Conservation (phyloP, 225 moss, liverwort and hornwort species). For the Pleurozium schreberi region DNA sequence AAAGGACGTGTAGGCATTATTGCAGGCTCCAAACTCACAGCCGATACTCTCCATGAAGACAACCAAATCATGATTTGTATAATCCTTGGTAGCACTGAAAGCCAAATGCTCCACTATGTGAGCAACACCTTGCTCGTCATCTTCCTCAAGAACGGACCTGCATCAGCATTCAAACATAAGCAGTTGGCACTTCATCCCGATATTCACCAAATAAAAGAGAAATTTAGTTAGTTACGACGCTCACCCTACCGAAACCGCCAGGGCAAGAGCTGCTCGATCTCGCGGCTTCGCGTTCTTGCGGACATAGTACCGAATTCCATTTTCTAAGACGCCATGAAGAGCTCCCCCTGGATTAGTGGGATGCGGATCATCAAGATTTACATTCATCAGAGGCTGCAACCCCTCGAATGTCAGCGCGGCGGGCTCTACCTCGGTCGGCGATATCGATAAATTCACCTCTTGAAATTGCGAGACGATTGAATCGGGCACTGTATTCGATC, state of each 20-base stretch:
- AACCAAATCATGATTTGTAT: neutral
- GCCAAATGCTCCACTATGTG: neutral
- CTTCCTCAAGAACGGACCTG: neutral
- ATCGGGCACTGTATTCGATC: neutral
- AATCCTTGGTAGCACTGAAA: neutral
- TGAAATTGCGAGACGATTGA: neutral
- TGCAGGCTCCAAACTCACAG: constrained; percentile 70
- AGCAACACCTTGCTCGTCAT: neutral
- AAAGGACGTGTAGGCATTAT: constrained; percentile 62
- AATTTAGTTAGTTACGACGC: neutral
- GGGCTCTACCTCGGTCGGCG: neutral
- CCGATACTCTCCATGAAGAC: constrained; percentile 47
- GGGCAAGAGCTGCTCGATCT: constrained; percentile 57
- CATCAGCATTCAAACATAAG: neutral
- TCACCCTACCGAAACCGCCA: constrained; percentile 63
- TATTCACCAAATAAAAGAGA: neutral
- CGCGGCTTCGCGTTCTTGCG: constrained; percentile 60
- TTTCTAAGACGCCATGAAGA: constrained; percentile 37
- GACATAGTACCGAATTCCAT: constrained; percentile 63
- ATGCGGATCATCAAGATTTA: constrained; percentile 47
- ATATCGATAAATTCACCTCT: neutral
- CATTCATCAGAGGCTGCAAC: constrained; percentile 24
- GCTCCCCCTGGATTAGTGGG: constrained; percentile 28
- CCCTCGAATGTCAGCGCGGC: constrained; percentile 33
- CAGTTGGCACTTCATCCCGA: neutral